A percentile compares a stretch with the other conserved stretches of the same genome.
These are phyloP conservation scores for Anthracocystis walkeri DNA, from an alignment of 1,284 basidiomycete species.

Conservation along the genomic window DNA sequence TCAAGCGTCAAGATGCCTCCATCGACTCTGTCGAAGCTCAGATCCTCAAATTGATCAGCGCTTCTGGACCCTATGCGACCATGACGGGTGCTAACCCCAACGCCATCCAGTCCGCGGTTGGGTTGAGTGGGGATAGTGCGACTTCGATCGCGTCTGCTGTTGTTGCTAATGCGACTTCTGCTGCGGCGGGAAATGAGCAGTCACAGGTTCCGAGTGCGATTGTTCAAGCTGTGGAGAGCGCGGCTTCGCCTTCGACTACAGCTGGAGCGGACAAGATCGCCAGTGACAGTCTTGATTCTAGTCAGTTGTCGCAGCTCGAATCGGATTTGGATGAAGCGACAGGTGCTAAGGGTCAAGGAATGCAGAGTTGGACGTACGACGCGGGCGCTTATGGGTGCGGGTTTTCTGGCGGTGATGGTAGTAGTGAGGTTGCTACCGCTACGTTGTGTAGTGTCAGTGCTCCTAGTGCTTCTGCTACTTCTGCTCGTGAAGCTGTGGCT, in stretches of 20 bases:
- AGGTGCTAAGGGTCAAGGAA: not conserved
- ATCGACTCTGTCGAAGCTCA: constrained; percentile 8
- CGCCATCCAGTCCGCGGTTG: constrained; percentile 35
- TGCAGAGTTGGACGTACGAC: constrained; percentile 37
- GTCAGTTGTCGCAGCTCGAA: constrained; percentile 15
- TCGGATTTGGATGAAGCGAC: constrained; percentile 3
- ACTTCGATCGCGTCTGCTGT: constrained; percentile 6
- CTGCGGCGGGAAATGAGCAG: not conserved
- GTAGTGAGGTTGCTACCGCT: constrained; percentile 15
- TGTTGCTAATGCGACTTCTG: constrained; percentile 4
- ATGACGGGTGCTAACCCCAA: constrained; percentile 22
- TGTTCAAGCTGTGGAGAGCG: constrained; percentile 21
- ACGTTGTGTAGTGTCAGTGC: constrained; percentile 33
- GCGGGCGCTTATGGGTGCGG: constrained; percentile 47
- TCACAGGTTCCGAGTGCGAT: not conserved
- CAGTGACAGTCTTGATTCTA: constrained; percentile 14
- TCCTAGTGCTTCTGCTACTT: constrained; percentile 7
- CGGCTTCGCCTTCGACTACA: constrained; percentile 4
- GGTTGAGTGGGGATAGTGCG: constrained; percentile 29
- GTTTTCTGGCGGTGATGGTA: constrained; percentile 1
- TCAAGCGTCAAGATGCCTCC: constrained; percentile 21
- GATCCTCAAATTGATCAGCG: constrained; percentile 37
- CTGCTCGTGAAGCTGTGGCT: not conserved
- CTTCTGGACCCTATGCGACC: constrained; percentile 32
- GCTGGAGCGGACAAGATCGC: constrained; percentile 25